Percentiles rank a stretch among this genome's conserved stretches.
Evolutionary conservation across 2,329 filamentous ascomycete species (phyloP).

Genomic region (Epichloe coenophiala): DNA sequence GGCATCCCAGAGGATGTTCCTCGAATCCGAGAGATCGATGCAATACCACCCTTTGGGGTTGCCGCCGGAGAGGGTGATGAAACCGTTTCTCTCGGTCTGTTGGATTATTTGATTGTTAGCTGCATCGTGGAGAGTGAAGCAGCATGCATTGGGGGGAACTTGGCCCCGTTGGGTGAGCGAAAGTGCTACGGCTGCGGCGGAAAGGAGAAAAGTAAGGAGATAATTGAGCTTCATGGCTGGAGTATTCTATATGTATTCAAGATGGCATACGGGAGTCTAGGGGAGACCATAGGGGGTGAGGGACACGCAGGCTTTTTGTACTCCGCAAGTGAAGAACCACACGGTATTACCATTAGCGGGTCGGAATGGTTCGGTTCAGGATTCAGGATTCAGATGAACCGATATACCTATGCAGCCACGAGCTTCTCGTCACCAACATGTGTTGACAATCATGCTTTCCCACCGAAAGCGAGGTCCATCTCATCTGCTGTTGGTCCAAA

Average conservation of each 20-base stretch:
- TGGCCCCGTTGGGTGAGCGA: constrained; percentile 4
- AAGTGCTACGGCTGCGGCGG: constrained; percentile 11
- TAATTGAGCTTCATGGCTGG: neutral
- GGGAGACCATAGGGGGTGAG: too few species aligned
- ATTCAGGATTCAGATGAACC: neutral
- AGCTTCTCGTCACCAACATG: neutral
- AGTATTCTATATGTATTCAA: too few species aligned
- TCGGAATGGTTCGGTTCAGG: neutral
- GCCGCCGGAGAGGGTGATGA: constrained; percentile 14
- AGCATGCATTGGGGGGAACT: constrained; percentile 15
- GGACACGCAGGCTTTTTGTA: neutral
- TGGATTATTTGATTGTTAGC: constrained; percentile 12
- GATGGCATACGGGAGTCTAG: too few species aligned
- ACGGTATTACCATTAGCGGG: neutral
- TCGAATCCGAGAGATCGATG: constrained; percentile 13
- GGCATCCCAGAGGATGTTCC: constrained; percentile 15
- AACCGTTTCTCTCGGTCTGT: constrained; percentile 14
- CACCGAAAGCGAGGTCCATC: neutral
- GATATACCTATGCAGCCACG: neutral
- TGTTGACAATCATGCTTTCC: neutral
- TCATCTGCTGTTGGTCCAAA: constrained; percentile 4
- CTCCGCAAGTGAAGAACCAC: neutral
- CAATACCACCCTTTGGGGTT: constrained; percentile 18
- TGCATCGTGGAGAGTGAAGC: constrained; percentile 18
- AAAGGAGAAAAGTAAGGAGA: constrained; percentile 10